These are phyloP conservation scores for Amanita rubescens DNA, from an alignment of 768 basidiomycete species.

Conservation along the genomic window DNA sequence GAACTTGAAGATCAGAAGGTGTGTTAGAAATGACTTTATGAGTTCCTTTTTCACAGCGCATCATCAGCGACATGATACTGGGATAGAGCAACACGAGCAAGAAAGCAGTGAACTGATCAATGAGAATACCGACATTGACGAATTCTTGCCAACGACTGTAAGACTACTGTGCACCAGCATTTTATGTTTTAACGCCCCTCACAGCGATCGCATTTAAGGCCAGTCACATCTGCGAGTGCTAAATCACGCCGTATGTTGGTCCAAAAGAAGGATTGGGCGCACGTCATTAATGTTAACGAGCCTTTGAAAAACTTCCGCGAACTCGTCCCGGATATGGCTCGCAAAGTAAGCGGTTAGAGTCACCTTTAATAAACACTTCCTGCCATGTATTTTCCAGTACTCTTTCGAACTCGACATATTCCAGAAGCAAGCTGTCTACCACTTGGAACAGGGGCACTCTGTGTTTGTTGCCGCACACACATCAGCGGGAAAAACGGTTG, in stretches of 20 bases:
- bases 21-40: neutral
- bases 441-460: slow-evolving; percentile 93
- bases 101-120: neutral
- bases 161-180: slow-evolving; percentile 2
- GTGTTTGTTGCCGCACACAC: slow-evolving; percentile 99
- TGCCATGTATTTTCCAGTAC: slow-evolving; percentile 45
- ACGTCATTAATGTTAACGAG: slow-evolving; percentile 89
- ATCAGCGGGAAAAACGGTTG: slow-evolving; percentile 98
- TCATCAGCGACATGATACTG: slow-evolving; percentile 5
- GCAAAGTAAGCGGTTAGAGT: slow-evolving; percentile 48
- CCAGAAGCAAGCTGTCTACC: slow-evolving; percentile 98
- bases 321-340: slow-evolving; percentile 95
- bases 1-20: slow-evolving; percentile 12
- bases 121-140: slow-evolving; percentile 55
- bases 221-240: slow-evolving; percentile 35
- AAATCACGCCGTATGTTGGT: slow-evolving; percentile 37
- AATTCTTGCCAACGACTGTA: slow-evolving; percentile 63
- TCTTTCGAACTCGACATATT: slow-evolving; percentile 99
- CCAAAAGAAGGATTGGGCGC: slow-evolving; percentile 94
- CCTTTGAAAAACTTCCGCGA: slow-evolving; percentile 85
- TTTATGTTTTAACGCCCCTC: slow-evolving; percentile 5
- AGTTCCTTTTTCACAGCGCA: neutral
- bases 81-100: slow-evolving; percentile 12
- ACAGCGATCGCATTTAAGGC: slow-evolving; percentile 54
- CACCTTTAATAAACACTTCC: neutral